Percentiles rank a stretch among this genome's conserved stretches.
Evolutionary conservation across 306 rosid species (phyloP).

Genomic region (barrel medic (Medicago truncatula)): MtrunA17r5.0-ANR NC_053048.1:656501-657000

Average conservation of each 20-base stretch:
- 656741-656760: neutral
- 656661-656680: neutral
- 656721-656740: neutral
- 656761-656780: slow-evolving; percentile 74
- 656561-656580: neutral
- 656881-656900: slow-evolving; percentile 88
- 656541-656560: neutral
- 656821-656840: slow-evolving; percentile 75
- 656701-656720: neutral
- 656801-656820: slow-evolving; percentile 82
- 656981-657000: neutral
- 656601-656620: neutral
- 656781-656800: slow-evolving; percentile 98
- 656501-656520: neutral
- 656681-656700: neutral
- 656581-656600: neutral
- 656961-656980: neutral
- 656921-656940: neutral
- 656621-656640: neutral
- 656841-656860: slow-evolving; percentile 78
- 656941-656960: neutral
- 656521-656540: neutral
- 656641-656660: neutral
- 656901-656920: neutral
- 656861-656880: slow-evolving; percentile 92